Conservation (phyloP, 805 yeast genomes). For the Kodamaea laetipori region DNA sequence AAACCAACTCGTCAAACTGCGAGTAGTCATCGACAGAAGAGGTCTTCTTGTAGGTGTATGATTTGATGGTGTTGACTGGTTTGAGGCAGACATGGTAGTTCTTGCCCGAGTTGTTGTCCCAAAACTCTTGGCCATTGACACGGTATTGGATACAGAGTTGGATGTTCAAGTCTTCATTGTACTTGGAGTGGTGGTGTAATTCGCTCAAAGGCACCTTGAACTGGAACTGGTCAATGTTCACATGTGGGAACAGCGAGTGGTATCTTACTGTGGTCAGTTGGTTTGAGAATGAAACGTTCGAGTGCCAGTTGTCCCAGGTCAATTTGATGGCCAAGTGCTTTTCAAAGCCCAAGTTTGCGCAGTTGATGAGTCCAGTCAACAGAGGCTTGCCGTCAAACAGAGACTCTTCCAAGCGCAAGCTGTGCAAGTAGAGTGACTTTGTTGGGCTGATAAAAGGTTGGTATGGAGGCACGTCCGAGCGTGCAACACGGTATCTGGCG, state of each 20-base stretch:
- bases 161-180: constrained; percentile 26
- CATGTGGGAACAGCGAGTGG: constrained; percentile 17
- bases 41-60: constrained; percentile 11
- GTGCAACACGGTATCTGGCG: constrained; percentile 15
- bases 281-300: constrained; percentile 28
- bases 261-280: constrained; percentile 19
- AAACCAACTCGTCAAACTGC: constrained; percentile 26
- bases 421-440: constrained; percentile 22
- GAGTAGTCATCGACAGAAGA: constrained; percentile 14
- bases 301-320: constrained; percentile 52
- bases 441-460: constrained; percentile 15
- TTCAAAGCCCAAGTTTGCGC: constrained; percentile 37
- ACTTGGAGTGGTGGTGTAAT: constrained; percentile 13
- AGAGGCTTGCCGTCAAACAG: constrained; percentile 6
- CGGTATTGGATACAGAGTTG: constrained; percentile 38
- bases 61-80: constrained; percentile 11
- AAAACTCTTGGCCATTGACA: constrained; percentile 29
- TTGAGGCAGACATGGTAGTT: constrained; percentile 41
- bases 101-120: constrained; percentile 41
- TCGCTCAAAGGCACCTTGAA: constrained; percentile 47
- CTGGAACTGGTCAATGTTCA: constrained; percentile 48
- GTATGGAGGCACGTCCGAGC: constrained; percentile 17
- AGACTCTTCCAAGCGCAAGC: constrained; percentile 8
- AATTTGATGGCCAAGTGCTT: constrained; percentile 44
- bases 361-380: constrained; percentile 15